Percentiles rank a stretch among this genome's conserved stretches.
Conservation (phyloP, 2,329 filamentous ascomycete species). For the Orbilia javanica region DNA sequence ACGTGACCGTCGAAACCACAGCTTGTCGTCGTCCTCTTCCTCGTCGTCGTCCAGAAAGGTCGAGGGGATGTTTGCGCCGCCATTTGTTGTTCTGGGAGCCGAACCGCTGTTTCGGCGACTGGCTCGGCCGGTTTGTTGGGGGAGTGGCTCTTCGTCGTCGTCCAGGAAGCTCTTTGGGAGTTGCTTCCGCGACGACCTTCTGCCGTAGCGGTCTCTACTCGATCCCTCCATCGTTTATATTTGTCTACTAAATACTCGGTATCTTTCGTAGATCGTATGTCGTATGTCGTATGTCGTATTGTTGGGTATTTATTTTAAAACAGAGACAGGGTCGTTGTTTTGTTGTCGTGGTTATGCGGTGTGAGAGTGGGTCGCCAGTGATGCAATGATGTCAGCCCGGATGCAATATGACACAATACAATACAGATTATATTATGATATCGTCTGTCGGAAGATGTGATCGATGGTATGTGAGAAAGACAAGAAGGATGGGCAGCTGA, state of each 20-base stretch:
- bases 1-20: conserved; percentile 44
- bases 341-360: neutral
- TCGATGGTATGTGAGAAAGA: no score
- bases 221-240: conserved; percentile 9
- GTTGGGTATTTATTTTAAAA: neutral
- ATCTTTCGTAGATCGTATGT: neutral
- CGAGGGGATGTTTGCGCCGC: conserved; percentile 34
- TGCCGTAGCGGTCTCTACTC: conserved; percentile 46
- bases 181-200: conserved; percentile 48
- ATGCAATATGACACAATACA: no score
- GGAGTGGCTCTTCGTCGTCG: conserved; percentile 46
- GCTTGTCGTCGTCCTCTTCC: conserved; percentile 39
- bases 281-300: neutral
- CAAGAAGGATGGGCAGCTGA: no score
- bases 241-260: no score
- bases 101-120: conserved; percentile 32
- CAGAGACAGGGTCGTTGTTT: neutral
- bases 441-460: no score
- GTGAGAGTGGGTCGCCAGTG: neutral
- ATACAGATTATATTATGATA: no score
- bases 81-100: conserved; percentile 25
- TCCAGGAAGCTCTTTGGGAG: conserved; percentile 54
- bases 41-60: conserved; percentile 56
- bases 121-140: conserved; percentile 3
- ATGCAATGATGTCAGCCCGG: conserved; percentile 2